Evolutionary conservation across 2,329 filamentous ascomycete species (phyloP), one percentile per base, ranked within the genome.

Genomic region (Clonostachys sp.): DNA sequence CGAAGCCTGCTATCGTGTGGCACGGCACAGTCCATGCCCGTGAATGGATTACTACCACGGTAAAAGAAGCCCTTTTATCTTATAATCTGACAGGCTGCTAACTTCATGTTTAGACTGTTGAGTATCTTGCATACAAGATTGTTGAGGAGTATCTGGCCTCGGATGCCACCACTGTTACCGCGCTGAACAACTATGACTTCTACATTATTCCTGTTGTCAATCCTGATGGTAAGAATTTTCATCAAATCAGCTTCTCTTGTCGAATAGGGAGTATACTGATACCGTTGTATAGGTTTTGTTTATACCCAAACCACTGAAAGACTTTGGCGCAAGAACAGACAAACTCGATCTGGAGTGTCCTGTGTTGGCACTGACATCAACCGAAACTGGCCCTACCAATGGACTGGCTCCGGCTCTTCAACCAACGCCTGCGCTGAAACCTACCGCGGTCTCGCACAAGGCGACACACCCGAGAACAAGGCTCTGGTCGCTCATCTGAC

Each of bases 161-260:
- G 30, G 49, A 51, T 36, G 24, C 40, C 18, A 34, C 46, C 20
- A 34, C 48, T 18, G 44, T 40, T 14, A 24, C 46, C 30, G 46
- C 78, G 45, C 69, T 86, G 18, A 73, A 85, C 61, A 77, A 72
- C 45, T 84, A 82, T 57, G 84, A 87, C 63, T 83, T 83, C 54
- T 86, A 83, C 61, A 74, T 87, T 53, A 73, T 84, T 50, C 81
- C 81, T 3, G 64, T 84, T 17, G 78, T 81, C 14, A 84, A 85
- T 56, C 79, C 80, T 0, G 81, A 84, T 48, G 79, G 75, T 76
- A 57, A 56, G 65, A 17, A 16, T 3, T 42, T 20, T 9, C 9
- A 30, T 10, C 1, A 30, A 8, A 9, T 18, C 3, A 40, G 17
- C 12, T n/a, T 20, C 30, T 33, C 2, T 30, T n/a, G 7, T 12